A percentile compares a stretch with the other conserved stretches of the same genome.
phyloP scores from a whole-genome alignment of 768 basidiomycete species.

The Tricholoma matsutake region DNA sequence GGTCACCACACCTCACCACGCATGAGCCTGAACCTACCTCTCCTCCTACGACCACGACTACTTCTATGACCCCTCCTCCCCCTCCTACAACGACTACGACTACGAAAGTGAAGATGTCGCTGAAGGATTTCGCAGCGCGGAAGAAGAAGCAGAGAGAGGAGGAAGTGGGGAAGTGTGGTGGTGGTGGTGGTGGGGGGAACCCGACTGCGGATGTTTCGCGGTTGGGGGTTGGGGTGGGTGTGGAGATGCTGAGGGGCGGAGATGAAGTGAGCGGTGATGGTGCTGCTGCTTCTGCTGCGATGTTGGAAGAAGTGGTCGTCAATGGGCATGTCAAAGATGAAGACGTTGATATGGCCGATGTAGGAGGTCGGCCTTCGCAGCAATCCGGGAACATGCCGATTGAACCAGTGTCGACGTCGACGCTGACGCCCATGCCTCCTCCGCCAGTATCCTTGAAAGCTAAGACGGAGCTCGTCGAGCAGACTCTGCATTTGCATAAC shows the following conservation, averaged over 20 bases:
- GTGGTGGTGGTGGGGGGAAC: neutral
- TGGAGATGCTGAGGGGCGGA: constrained; percentile 11
- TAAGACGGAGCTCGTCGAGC: constrained; percentile 18
- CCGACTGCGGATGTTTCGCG: constrained; percentile 8
- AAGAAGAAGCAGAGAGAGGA: constrained; percentile 54
- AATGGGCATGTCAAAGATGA: constrained; percentile 2
- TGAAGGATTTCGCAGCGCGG: constrained; percentile 55
- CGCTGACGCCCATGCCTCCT: neutral
- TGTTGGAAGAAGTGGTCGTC: constrained; percentile 23
- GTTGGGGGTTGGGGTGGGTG: neutral
- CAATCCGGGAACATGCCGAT: neutral
- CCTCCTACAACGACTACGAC: constrained; percentile 26
- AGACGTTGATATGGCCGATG: constrained; percentile 1
- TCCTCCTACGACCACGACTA: too few species aligned
- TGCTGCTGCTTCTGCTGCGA: constrained; percentile 20
- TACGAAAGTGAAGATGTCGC: constrained; percentile 53
- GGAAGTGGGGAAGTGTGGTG: constrained; percentile 20
- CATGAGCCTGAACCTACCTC: neutral
- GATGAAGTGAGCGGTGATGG: constrained; percentile 27
- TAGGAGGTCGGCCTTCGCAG: neutral
- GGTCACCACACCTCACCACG: neutral
- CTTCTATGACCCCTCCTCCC: constrained; percentile 3
- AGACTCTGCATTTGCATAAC: neutral
- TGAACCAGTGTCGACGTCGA: too few species aligned
- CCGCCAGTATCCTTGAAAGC: constrained; percentile 7